These are phyloP conservation scores for Schizothecium vesticola DNA, from an alignment of 495 filamentous ascomycete species.

Conservation along the genomic window DNA sequence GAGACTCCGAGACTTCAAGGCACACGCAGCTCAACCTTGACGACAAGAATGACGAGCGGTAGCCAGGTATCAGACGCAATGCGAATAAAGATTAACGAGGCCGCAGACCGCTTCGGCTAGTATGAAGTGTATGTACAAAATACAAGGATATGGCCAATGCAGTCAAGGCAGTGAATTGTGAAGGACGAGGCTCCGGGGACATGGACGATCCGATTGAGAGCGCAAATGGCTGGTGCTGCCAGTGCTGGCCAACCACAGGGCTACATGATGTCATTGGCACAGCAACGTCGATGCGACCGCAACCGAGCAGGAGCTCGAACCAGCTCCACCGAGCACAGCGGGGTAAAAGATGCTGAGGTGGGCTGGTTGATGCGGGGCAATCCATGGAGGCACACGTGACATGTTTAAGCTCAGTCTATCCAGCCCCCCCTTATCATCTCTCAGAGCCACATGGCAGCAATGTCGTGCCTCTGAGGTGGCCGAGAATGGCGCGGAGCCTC, in stretches of 20 bases:
- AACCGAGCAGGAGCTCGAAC: background rate
- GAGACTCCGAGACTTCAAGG: too few relatives aligned
- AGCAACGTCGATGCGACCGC: slow-evolving; percentile 13
- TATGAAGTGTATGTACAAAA: background rate
- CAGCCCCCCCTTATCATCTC: background rate
- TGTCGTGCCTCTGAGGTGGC: slow-evolving; percentile 25
- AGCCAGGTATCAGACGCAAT: background rate
- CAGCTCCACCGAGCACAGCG: slow-evolving; percentile 6
- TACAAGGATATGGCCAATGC: background rate
- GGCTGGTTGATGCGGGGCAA: background rate
- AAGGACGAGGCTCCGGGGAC: background rate
- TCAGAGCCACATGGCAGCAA: background rate
- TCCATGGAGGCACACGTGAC: background rate
- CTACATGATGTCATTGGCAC: slow-evolving; percentile 24
- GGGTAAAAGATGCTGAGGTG: slow-evolving; percentile 14
- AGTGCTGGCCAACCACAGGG: slow-evolving; percentile 15
- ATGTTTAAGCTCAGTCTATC: background rate
- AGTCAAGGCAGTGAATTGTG: background rate
- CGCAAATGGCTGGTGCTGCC: background rate
- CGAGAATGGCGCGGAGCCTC: slow-evolving; percentile 30
- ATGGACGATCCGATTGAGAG: background rate
- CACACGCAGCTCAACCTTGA: background rate
- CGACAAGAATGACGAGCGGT: background rate
- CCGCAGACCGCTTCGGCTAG: background rate
- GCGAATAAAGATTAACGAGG: background rate